Evolutionary conservation across 768 basidiomycete genomes (phyloP), one percentile per base, ranked within the genome.

Genomic region (Amanita exitialis): DNA sequence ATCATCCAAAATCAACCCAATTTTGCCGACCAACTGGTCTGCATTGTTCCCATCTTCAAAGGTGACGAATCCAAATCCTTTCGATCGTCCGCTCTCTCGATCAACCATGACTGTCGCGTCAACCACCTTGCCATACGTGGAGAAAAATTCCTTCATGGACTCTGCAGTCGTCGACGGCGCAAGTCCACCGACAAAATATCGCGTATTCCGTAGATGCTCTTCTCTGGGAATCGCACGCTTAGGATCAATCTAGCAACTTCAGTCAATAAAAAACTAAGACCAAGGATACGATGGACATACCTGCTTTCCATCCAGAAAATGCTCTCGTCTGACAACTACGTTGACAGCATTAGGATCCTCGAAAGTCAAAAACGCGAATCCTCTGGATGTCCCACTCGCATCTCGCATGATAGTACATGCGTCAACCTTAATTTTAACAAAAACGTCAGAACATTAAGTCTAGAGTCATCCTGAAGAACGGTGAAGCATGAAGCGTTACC

Each of bases 51-150:
- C 72, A 54, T 85, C 80, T 55, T 81, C 79, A 61, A 88, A 91
- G 0, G 88, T 91, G 41, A 90, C 82, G 54, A 91, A 91, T 0
- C 87, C 89, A 57, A 91, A 91, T 1, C 89, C 89, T 64, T 90
- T 88, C 28, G 81, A 83, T 21, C 85, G 71, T 4, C 75, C 77
- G 9, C 82, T 78, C 50, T 89, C 85, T 46, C 83, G 74, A 62
- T 91, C 89, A 52, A 87, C 74, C 89, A 91, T 91, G 47, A 91
- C 85, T 3, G 86, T 90, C 2, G 87, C 79, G 59, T 91, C 89
- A 45, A 88, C 78, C 48, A 91, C 84, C 51, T 78, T 79, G n/a
- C 89, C 89, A 58, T 80, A 90, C 30, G 80, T 69, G 8, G 72
- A 62, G 59, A 90, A 87, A 67, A 83, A 89, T 13, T 73, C 70